Percentiles rank a stretch among this genome's conserved stretches.
Conservation (phyloP, 2,329 filamentous ascomycete genomes). For the Tolypocladium endophyticum region DNA sequence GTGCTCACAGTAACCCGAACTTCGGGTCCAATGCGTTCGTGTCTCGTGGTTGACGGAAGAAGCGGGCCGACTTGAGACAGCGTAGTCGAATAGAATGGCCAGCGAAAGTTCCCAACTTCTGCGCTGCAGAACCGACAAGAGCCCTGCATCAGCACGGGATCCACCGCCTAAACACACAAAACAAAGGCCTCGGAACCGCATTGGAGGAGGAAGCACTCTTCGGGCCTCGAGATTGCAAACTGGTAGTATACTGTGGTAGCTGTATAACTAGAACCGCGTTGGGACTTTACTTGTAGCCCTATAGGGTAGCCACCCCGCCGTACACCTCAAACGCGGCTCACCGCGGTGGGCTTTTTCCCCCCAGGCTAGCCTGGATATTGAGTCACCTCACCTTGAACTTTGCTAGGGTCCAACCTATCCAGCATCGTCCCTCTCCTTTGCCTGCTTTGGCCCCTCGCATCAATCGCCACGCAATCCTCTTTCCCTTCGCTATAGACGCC, state of each 20-base stretch:
- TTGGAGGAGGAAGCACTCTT: background rate
- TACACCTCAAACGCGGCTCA: slow-evolving; percentile 5
- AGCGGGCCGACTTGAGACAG: background rate
- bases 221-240: no score
- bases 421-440: background rate
- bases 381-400: slow-evolving; percentile 18
- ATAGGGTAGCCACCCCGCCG: slow-evolving; percentile 4
- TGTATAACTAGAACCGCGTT: background rate
- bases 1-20: background rate
- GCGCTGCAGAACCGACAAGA: background rate
- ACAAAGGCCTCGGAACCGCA: background rate
- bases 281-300: no score
- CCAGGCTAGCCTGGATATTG: slow-evolving; percentile 13
- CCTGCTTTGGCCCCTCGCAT: slow-evolving; percentile 7
- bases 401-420: background rate
- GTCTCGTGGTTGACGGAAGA: background rate
- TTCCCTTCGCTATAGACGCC: slow-evolving; percentile 2
- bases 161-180: background rate
- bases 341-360: slow-evolving; percentile 12
- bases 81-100: background rate
- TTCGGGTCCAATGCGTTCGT: background rate
- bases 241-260: no score
- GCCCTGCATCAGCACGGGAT: background rate
- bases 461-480: slow-evolving; percentile 5
- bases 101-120: background rate